These are phyloP conservation scores for Cajanus cajan DNA, from an alignment of 306 rosid genomes.

Conservation along the genomic window DNA sequence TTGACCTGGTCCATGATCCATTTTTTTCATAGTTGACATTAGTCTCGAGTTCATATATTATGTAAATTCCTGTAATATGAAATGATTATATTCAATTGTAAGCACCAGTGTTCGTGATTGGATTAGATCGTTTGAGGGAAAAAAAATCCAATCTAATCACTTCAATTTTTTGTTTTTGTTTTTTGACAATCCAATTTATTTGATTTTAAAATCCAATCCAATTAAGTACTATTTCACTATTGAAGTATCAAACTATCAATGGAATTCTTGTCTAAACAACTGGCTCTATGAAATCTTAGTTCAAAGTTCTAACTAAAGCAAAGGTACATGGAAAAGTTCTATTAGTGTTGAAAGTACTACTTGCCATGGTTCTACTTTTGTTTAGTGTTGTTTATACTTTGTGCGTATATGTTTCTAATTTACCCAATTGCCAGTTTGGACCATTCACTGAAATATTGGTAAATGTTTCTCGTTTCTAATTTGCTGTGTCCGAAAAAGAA, in stretches of 20 bases:
- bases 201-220: too few species aligned
- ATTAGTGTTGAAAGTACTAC: conserved; percentile 3
- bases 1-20: background rate
- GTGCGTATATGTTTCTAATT: background rate
- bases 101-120: background rate
- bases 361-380: conserved; percentile 9
- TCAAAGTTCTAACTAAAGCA: conserved; percentile 15
- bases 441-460: background rate
- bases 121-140: background rate
- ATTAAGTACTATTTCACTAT: background rate
- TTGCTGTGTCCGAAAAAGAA: background rate
- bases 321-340: background rate
- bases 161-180: background rate
- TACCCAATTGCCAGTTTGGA: background rate
- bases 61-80: conserved; percentile 33
- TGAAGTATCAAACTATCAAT: background rate
- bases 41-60: conserved; percentile 13
- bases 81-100: conserved; percentile 10
- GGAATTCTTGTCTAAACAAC: background rate
- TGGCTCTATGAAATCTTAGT: background rate
- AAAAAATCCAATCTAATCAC: too few species aligned
- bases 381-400: background rate
- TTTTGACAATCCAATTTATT: too few species aligned
- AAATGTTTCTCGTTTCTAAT: conserved; percentile 6
- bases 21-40: background rate